Evolutionary conservation across 371 early-diverging fungal genomes (phyloP), one percentile per base, ranked within the genome.

Genomic region (Mycotypha africana): DNA sequence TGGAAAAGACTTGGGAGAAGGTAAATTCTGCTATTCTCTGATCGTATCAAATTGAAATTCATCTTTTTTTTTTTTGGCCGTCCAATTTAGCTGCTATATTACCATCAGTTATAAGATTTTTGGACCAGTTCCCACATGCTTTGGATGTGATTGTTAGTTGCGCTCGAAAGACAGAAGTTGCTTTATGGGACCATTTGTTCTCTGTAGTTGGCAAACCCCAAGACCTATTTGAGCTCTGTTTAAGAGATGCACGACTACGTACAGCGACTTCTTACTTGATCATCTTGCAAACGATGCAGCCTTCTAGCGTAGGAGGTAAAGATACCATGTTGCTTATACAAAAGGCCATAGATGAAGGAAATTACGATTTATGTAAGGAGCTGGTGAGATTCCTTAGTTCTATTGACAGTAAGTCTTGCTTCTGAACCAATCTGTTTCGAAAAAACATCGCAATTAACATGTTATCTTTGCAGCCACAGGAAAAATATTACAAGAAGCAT

Each of bases 161-260:
- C 59, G 91, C 93, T 16, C 67, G 95, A 31, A 95, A 95, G 58
- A 87, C 88, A 2, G 95, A 95, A 61, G 84, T 89, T 2, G 79
- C 91, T 3, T 63, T 90, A n/a, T 95, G 95, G 95, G 78, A 75
- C 25, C 84, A 88, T 56, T 71, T 92, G 41, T 95, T 95, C 53
- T 65, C 78, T 4, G 79, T 82, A 20, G 89, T 86, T 0, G 93
- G 91, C 0, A 78, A 85, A 38, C 89, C 92, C 0, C 77, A 82
- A 45, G 81, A 69, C 35, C 58, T 92, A 32, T 95, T 92, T 63
- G 74, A 86, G 24, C 58, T 74, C 48, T 91, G 88, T 44, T 48
- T 93, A 46, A 76, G 68, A 6, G 74, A 70, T 41, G 81, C 78
- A n/a, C 73, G 78, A 21, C 57, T 92, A 16, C 65, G 78, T 38